phyloP scores from a whole-genome alignment of 2,329 filamentous ascomycete genomes.

The Trichophyton simii region DNA sequence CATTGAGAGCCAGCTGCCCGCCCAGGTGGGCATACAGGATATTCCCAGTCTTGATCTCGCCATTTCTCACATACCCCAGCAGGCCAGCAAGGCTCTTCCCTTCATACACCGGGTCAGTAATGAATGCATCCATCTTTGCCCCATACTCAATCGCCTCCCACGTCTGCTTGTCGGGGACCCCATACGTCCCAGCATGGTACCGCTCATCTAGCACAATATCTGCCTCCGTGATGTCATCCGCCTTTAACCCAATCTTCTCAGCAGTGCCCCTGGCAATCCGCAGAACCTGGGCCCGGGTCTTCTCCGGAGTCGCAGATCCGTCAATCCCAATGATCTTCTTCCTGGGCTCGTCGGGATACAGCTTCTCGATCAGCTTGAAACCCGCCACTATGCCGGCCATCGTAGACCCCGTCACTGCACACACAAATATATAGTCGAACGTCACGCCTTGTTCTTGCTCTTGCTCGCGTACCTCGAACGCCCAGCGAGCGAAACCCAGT shows the following conservation, averaged over 20 bases:
- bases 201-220: slow-evolving; percentile 53
- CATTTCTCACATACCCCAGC: slow-evolving; percentile 54
- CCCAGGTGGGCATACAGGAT: slow-evolving; percentile 61
- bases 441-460: slow-evolving; percentile 50
- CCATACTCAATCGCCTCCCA: slow-evolving; percentile 57
- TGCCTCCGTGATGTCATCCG: slow-evolving; percentile 47
- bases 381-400: slow-evolving; percentile 61
- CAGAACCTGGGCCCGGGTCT: slow-evolving; percentile 54
- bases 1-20: slow-evolving; percentile 57
- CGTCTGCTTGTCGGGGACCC: slow-evolving; percentile 52
- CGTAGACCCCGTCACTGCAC: slow-evolving; percentile 58
- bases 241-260: slow-evolving; percentile 47
- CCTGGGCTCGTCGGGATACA: slow-evolving; percentile 28
- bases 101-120: slow-evolving; percentile 65
- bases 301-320: slow-evolving; percentile 45
- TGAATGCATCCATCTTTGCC: slow-evolving; percentile 56
- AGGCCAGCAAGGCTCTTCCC: slow-evolving; percentile 62
- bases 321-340: slow-evolving; percentile 56
- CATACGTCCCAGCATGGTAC: slow-evolving; percentile 57
- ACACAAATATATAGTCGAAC: slow-evolving; percentile 57
- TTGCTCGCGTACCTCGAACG: slow-evolving; percentile 54
- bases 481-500: slow-evolving; percentile 58
- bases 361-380: slow-evolving; percentile 50
- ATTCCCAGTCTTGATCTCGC: slow-evolving; percentile 51
- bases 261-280: slow-evolving; percentile 54